Evolutionary conservation across 371 early-diverging fungal species (phyloP), one percentile per base, ranked within the genome.

Genomic region (Mortierella sp.): DNA sequence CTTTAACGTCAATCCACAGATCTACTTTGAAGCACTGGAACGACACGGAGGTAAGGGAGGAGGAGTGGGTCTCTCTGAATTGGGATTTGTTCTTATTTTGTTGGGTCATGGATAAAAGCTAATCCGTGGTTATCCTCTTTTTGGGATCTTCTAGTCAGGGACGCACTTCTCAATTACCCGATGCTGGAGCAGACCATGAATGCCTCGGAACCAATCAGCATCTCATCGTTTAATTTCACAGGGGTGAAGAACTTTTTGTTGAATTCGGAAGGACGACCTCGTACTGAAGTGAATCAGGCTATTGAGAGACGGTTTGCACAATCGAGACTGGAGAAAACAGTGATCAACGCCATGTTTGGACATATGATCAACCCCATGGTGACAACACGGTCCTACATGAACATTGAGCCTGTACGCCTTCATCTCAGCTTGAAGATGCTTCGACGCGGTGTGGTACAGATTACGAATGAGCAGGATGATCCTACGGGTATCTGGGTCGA

Each of bases 361-460:
- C 88, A 89, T 46, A 72, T 81, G 26, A 83, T 86, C 54, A 95
- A 95, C 74, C 91, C 93, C 2, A 89, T 91, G 84, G 82, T 94
- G 55, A 87, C 93, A 1, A 89, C 94, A 0, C 84, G 94, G 5
- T 91, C 92, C 0, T 94, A 95, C 70, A 91, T 93, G 86, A 82
- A 86, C 28, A 82, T 87, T 52, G 87, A 87, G 34, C 90, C 92
- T 18, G 82, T 91, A 31, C 81, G 89, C 3, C 66, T 94, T 26
- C 81, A 86, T 23, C 67, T 93, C 10, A 91, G 91, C 56, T 61
- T 86, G 38, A 81, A 82, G 50, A 87, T 85, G 57, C 71, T 95
- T 55, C 83, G 92, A 19, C 83, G 87, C 9, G 92, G 92, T n/a
- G 80, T 83, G 50, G 81, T 93, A 18, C 83, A 84, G 23, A 80